These are phyloP conservation scores for Paecilomyces formosus DNA, from an alignment of 2,329 filamentous ascomycete species.

Conservation along the genomic window DNA sequence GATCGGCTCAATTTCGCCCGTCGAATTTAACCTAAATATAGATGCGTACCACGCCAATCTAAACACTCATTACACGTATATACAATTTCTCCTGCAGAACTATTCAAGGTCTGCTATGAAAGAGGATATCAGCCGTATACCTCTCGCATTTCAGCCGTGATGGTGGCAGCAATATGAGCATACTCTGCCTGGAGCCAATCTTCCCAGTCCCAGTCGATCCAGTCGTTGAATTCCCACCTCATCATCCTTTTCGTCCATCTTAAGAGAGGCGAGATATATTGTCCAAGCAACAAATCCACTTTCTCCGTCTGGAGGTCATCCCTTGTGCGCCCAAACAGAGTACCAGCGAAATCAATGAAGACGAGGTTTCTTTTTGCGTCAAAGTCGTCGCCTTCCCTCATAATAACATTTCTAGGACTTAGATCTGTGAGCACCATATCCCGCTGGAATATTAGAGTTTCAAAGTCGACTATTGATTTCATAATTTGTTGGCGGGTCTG, in stretches of 20 bases:
- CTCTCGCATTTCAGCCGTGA: no score
- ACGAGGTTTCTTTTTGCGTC: not conserved
- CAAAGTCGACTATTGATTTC: not conserved
- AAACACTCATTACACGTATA: no score
- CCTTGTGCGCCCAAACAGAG: not conserved
- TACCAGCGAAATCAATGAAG: not conserved
- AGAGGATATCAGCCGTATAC: no score
- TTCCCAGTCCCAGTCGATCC: not conserved
- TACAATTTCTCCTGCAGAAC: no score
- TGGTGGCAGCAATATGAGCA: no score
- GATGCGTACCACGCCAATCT: no score
- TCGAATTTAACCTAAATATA: no score
- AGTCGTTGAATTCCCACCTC: not conserved
- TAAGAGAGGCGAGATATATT: not conserved
- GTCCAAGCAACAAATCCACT: not conserved
- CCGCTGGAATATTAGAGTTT: not conserved
- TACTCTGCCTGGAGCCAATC: no score
- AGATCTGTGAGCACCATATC: not conserved
- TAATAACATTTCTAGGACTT: not conserved
- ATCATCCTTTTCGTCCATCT: not conserved
- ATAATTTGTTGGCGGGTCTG: not conserved
- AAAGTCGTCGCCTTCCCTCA: not conserved
- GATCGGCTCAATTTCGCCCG: no score
- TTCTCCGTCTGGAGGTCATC: not conserved
- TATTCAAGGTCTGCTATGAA: no score